These are phyloP conservation scores for Tillandsia leiboldiana DNA, from an alignment of 176 grass and related monocot genomes.

Conservation along the genomic window DNA sequence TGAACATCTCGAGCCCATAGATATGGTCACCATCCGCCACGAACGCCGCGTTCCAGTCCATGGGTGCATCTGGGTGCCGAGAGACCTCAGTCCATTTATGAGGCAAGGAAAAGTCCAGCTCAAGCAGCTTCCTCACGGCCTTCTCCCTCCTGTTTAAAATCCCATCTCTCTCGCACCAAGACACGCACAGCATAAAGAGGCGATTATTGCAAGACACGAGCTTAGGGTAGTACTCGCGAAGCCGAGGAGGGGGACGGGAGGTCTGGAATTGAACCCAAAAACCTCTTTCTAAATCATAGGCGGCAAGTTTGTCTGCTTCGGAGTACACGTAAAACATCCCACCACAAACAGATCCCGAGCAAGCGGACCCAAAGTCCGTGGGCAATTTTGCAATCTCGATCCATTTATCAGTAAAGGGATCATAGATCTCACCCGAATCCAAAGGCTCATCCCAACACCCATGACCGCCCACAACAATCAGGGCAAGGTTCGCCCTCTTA, in stretches of 20 bases:
- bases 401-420: constrained; percentile 59
- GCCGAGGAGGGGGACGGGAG: constrained; percentile 36
- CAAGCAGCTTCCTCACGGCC: constrained; percentile 77
- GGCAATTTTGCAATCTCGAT: constrained; percentile 60
- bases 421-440: constrained; percentile 69
- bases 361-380: constrained; percentile 51
- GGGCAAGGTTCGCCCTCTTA: constrained; percentile 26
- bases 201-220: constrained; percentile 48
- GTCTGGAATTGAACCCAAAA: constrained; percentile 58
- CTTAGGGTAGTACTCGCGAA: constrained; percentile 63
- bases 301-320: constrained; percentile 67
- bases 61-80: constrained; percentile 77
- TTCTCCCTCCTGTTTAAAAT: constrained; percentile 49
- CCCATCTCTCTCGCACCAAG: constrained; percentile 63
- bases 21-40: constrained; percentile 33
- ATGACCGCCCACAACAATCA: constrained; percentile 64
- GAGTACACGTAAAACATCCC: constrained; percentile 74
- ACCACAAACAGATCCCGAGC: constrained; percentile 53
- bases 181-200: constrained; percentile 79
- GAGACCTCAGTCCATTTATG: constrained; percentile 53
- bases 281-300: constrained; percentile 59
- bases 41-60: constrained; percentile 68
- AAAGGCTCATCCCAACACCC: constrained; percentile 74
- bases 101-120: constrained; percentile 40
- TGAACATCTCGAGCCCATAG: constrained; percentile 89